These are phyloP conservation scores for Ceratocystis albifundus DNA, from an alignment of 2,329 filamentous ascomycete genomes.

Conservation along the genomic window DNA sequence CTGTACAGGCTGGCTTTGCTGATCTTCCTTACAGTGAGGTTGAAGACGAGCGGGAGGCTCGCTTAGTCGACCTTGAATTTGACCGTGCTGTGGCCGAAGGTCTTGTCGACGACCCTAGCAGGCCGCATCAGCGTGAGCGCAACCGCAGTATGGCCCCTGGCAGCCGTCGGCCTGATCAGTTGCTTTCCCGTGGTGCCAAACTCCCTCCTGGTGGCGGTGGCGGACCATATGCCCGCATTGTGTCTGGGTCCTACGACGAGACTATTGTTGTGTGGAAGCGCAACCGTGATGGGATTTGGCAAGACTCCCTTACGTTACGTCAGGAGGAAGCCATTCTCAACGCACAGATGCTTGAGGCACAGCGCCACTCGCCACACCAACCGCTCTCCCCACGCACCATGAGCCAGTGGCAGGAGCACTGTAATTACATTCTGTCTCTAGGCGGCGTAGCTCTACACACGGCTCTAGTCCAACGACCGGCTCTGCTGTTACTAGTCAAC, in stretches of 20 bases:
- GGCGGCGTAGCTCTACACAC: constrained; percentile 39
- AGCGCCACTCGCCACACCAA: neutral
- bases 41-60: constrained; percentile 62
- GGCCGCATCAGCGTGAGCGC: constrained; percentile 28
- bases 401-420: constrained; percentile 17
- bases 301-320: constrained; percentile 58
- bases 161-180: constrained; percentile 61
- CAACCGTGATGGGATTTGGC: constrained; percentile 75
- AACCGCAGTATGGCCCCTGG: constrained; percentile 52
- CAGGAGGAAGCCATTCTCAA: constrained; percentile 58
- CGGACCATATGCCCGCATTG: constrained; percentile 81
- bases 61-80: constrained; percentile 60
- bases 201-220: constrained; percentile 85
- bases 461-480: constrained; percentile 38
- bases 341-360: constrained; percentile 30
- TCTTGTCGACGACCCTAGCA: constrained; percentile 32
- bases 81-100: constrained; percentile 48
- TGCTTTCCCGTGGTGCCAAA: constrained; percentile 71
- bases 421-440: constrained; percentile 40
- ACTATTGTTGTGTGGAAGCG: constrained; percentile 91
- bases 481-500: constrained; percentile 38
- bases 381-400: neutral
- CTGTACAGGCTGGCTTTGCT: constrained; percentile 88
- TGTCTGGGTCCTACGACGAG: constrained; percentile 93
- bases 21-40: constrained; percentile 71